These are phyloP conservation scores for Debaryomyces tyrocola DNA, from an alignment of 805 yeast species.

Conservation along the genomic window DNA sequence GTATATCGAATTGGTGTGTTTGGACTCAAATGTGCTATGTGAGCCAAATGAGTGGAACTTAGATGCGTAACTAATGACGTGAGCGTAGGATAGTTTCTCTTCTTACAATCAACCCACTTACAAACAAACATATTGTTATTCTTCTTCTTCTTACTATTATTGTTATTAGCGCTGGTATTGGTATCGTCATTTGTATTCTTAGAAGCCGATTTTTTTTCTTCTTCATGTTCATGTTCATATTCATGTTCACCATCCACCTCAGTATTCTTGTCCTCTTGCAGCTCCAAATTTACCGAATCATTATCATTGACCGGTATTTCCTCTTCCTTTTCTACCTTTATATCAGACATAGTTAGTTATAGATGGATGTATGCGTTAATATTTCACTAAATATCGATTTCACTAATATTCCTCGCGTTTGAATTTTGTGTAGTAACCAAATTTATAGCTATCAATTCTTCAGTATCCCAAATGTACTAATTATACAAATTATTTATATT, in stretches of 20 bases:
- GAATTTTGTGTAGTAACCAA: too few species aligned
- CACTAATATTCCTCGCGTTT: too few species aligned
- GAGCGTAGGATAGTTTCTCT: slow-evolving; percentile 15
- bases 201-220: neutral
- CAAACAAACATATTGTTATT: slow-evolving; percentile 17
- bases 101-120: slow-evolving; percentile 33
- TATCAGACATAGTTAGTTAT: neutral
- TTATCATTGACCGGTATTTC: neutral
- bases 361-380: neutral
- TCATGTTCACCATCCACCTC: neutral
- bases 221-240: neutral
- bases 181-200: neutral
- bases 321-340: slow-evolving; percentile 2
- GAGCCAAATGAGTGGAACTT: slow-evolving; percentile 28
- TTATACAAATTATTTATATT: too few species aligned
- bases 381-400: neutral
- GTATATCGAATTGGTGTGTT: slow-evolving; percentile 36
- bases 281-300: neutral
- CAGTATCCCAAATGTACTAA: too few species aligned
- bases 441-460: too few species aligned
- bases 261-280: neutral
- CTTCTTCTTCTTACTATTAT: neutral
- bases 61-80: slow-evolving; percentile 33
- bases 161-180: neutral
- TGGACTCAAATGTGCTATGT: slow-evolving; percentile 17